Evolutionary conservation across 2,329 filamentous ascomycete species (phyloP).

Genomic region (Exophiala dermatitidis): DNA sequence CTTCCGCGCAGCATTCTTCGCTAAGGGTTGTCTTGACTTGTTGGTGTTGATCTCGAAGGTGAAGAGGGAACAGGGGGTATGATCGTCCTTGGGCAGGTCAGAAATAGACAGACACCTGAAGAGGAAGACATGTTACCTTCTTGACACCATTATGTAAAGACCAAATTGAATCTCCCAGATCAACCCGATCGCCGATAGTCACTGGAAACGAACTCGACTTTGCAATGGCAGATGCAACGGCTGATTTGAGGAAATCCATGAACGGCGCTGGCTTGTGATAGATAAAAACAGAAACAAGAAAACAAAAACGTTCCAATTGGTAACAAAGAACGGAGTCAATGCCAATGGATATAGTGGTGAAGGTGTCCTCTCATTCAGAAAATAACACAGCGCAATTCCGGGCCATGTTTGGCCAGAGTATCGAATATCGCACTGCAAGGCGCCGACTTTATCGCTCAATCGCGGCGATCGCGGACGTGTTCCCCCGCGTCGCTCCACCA

Average conservation of each 20-base stretch:
- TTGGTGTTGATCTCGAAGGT: constrained; percentile 84
- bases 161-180: constrained; percentile 91
- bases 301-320: background rate
- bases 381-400: no score
- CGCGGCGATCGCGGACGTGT: no score
- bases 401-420: no score
- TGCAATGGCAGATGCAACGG: constrained; percentile 91
- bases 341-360: background rate
- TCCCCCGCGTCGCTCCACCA: no score
- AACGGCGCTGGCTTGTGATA: constrained; percentile 3
- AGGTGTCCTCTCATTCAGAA: background rate
- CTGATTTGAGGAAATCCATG: constrained; percentile 98
- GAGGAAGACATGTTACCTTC: constrained; percentile 51
- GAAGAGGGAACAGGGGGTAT: constrained; percentile 91
- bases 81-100: constrained; percentile 65
- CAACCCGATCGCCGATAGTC: constrained; percentile 83
- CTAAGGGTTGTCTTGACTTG: constrained; percentile 72
- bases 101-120: background rate
- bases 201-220: constrained; percentile 92
- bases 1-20: constrained; percentile 90
- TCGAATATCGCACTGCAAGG: no score
- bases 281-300: background rate
- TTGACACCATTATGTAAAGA: constrained; percentile 91
- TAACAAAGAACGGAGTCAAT: background rate
- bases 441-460: no score